Conservation (phyloP, 1,284 basidiomycete species). For the Apiotrichum domesticum region DNA sequence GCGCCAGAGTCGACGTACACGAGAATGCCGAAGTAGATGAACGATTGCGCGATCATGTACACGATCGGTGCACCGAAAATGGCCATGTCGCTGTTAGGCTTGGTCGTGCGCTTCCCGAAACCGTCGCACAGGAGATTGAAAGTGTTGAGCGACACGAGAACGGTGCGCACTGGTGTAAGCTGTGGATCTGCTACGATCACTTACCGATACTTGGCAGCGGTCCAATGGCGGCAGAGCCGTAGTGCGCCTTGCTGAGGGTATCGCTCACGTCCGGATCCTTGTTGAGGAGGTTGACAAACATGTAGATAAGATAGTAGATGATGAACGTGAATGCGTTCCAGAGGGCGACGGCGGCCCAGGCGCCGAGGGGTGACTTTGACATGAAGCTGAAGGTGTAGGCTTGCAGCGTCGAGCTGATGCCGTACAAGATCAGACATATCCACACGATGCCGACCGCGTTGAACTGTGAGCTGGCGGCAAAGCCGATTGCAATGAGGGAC, state of each 20-base stretch:
- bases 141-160: conserved; percentile 66
- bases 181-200: background rate
- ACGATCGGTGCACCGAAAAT: conserved; percentile 67
- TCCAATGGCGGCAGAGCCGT: conserved; percentile 60
- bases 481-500: conserved; percentile 59
- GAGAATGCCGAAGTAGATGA: conserved; percentile 55
- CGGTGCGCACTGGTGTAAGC: conserved; percentile 49
- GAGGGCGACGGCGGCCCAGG: conserved; percentile 67
- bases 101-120: conserved; percentile 50
- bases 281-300: conserved; percentile 61
- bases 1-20: conserved; percentile 61
- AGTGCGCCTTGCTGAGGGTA: conserved; percentile 60
- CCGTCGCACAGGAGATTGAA: conserved; percentile 69
- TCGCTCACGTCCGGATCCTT: conserved; percentile 52
- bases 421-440: conserved; percentile 68
- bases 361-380: conserved; percentile 61
- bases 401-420: conserved; percentile 57
- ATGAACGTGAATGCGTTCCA: conserved; percentile 68
- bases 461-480: conserved; percentile 60
- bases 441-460: conserved; percentile 55
- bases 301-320: conserved; percentile 55
- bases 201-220: conserved; percentile 58
- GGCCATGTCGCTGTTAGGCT: conserved; percentile 54
- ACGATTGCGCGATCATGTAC: conserved; percentile 59
- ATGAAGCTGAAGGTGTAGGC: conserved; percentile 61